A percentile compares a stretch with the other conserved stretches of the same genome.
These are phyloP conservation scores for Millerozyma acaciae DNA, from an alignment of 805 yeast genomes.

Conservation along the genomic window DNA sequence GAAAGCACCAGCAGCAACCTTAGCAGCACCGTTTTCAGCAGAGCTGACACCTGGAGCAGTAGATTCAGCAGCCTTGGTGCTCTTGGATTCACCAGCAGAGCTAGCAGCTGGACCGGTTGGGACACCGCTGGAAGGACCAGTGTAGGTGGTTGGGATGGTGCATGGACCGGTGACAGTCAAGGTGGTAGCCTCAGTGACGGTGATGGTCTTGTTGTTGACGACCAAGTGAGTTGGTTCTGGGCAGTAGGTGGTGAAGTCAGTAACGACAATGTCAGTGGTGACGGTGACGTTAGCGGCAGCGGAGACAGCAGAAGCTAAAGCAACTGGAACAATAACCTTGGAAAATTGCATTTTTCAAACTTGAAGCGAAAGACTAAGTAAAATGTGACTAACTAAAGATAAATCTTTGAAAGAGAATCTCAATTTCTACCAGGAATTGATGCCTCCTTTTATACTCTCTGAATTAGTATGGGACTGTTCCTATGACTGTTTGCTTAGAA, in stretches of 20 bases:
- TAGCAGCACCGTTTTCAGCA: slow-evolving; percentile 35
- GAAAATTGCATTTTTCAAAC: slow-evolving; percentile 31
- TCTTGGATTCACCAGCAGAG: slow-evolving; percentile 8
- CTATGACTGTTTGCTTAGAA: no score
- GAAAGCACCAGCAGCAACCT: slow-evolving; percentile 46
- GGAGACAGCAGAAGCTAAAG: slow-evolving; percentile 42
- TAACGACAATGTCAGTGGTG: slow-evolving; percentile 54
- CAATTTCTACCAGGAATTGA: no score
- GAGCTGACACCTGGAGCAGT: slow-evolving; percentile 24
- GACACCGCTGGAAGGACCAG: slow-evolving; percentile 13
- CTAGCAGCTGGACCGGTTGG: slow-evolving; percentile 17
- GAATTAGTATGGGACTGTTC: no score
- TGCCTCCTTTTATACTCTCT: background rate
- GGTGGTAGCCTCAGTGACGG: slow-evolving; percentile 76
- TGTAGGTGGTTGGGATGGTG: slow-evolving; percentile 54
- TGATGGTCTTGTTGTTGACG: slow-evolving; percentile 65
- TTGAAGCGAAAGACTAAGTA: slow-evolving; percentile 19
- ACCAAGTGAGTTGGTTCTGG: slow-evolving; percentile 67
- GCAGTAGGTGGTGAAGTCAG: slow-evolving; percentile 73
- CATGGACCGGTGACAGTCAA: slow-evolving; percentile 86
- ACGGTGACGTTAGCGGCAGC: slow-evolving; percentile 46
- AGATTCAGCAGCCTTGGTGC: slow-evolving; percentile 17
- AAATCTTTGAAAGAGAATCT: background rate
- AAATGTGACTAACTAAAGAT: slow-evolving; percentile 2
- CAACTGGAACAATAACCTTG: slow-evolving; percentile 32